Evolutionary conservation across 2,329 filamentous ascomycete species (phyloP).

Genomic region (Dactylellina sp.): DNA sequence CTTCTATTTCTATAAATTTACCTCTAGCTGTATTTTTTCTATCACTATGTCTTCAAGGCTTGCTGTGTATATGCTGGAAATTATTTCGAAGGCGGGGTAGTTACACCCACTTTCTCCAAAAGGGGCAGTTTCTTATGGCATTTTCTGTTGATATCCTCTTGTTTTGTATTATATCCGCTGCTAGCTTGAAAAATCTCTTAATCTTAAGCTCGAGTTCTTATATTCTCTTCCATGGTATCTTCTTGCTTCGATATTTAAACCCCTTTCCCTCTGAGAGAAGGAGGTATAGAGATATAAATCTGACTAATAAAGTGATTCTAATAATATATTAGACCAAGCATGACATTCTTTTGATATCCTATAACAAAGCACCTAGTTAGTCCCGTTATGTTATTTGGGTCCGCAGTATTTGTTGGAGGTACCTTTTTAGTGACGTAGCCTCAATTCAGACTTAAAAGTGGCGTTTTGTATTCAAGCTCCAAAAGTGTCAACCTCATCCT

Average conservation of each 20-base stretch:
- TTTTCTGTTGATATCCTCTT: slow-evolving; percentile 2
- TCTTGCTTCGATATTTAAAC: too few relatives aligned
- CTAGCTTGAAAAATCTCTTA: not conserved
- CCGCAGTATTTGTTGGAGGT: too few relatives aligned
- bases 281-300: not conserved
- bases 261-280: too few relatives aligned
- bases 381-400: too few relatives aligned
- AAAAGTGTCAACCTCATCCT: not conserved
- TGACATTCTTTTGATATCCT: too few relatives aligned
- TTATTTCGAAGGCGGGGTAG: not conserved
- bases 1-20: not conserved
- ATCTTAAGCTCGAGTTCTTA: not conserved
- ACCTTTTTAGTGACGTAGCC: slow-evolving; percentile 31
- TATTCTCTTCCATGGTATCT: too few relatives aligned
- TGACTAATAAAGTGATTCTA: not conserved
- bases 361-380: too few relatives aligned
- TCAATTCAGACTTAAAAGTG: slow-evolving; percentile 21
- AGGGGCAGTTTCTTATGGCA: slow-evolving; percentile 14
- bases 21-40: slow-evolving; percentile 27
- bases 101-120: slow-evolving; percentile 4
- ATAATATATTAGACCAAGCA: too few relatives aligned
- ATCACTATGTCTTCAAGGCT: slow-evolving; percentile 3
- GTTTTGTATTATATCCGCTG: slow-evolving; percentile 5
- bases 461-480: not conserved
- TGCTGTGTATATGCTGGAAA: not conserved